Conservation (phyloP, 2,329 filamentous ascomycete genomes). For the Colletotrichum somersetense region DNA sequence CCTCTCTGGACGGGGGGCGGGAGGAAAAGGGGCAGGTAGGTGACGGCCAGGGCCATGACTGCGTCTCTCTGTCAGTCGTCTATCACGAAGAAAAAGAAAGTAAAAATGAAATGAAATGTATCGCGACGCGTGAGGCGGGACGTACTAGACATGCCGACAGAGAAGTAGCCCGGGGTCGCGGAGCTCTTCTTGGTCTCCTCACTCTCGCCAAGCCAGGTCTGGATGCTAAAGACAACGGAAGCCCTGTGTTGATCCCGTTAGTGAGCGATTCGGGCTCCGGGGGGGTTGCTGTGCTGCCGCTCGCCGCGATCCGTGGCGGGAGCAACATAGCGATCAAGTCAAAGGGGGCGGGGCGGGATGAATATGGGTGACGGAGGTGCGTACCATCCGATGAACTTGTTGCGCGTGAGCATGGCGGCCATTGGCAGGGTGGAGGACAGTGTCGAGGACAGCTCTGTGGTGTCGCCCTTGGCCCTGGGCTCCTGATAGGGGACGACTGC, state of each 20-base stretch:
- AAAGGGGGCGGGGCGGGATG: not conserved
- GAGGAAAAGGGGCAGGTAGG: slow-evolving; percentile 65
- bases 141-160: slow-evolving; percentile 83
- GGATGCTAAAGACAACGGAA: slow-evolving; percentile 78
- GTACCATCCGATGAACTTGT: slow-evolving; percentile 81
- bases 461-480: slow-evolving; percentile 73
- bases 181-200: slow-evolving; percentile 73
- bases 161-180: slow-evolving; percentile 77
- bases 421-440: slow-evolving; percentile 87
- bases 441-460: slow-evolving; percentile 79
- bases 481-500: slow-evolving; percentile 91
- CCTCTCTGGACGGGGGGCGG: slow-evolving; percentile 51
- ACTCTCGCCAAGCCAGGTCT: slow-evolving; percentile 83
- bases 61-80: slow-evolving; percentile 21
- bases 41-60: slow-evolving; percentile 72
- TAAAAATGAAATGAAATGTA: not conserved
- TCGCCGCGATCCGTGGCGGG: not conserved
- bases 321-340: not conserved
- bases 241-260: slow-evolving; percentile 62
- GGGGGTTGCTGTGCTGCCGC: not conserved
- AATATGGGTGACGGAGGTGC: slow-evolving; percentile 43
- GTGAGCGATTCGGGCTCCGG: not conserved
- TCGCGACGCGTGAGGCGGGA: slow-evolving; percentile 42
- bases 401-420: slow-evolving; percentile 94
- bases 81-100: no score